phyloP scores from a whole-genome alignment of 2,329 filamentous ascomycete species.

The Monosporascus cannonballus region DNA sequence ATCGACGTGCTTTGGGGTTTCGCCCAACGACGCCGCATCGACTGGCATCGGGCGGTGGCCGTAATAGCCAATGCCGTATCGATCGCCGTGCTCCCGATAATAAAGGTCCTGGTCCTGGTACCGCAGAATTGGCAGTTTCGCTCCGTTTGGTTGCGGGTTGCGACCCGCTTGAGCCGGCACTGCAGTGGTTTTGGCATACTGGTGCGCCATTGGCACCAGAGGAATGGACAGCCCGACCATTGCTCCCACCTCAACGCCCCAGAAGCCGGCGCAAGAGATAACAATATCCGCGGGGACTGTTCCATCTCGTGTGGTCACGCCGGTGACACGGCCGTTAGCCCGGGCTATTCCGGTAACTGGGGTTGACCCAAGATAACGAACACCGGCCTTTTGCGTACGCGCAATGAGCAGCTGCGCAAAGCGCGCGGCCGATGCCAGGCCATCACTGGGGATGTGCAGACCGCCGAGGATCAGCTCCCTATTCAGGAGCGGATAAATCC shows the following conservation, averaged over 20 bases:
- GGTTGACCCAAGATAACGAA: conserved; percentile 50
- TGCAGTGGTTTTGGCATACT: conserved; percentile 56
- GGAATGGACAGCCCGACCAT: conserved; percentile 55
- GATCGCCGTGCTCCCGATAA: conserved; percentile 58
- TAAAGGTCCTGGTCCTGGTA: conserved; percentile 60
- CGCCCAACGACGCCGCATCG: conserved; percentile 45
- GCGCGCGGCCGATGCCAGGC: conserved; percentile 53
- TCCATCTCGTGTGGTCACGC: conserved; percentile 44
- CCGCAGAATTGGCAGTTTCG: conserved; percentile 51
- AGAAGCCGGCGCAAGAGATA: conserved; percentile 59
- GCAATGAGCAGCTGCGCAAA: conserved; percentile 56
- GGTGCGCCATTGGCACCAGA: conserved; percentile 54
- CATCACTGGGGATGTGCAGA: conserved; percentile 54
- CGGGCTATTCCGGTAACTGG: conserved; percentile 52
- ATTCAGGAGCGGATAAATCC: conserved; percentile 49
- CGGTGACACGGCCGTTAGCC: conserved; percentile 43
- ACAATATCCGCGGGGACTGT: conserved; percentile 53
- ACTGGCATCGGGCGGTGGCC: conserved; percentile 58
- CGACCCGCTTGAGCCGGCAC: conserved; percentile 34
- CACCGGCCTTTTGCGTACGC: conserved; percentile 50
- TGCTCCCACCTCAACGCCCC: conserved; percentile 58
- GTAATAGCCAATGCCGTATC: conserved; percentile 58
- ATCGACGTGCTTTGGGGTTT: conserved; percentile 46
- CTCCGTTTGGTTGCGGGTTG: conserved; percentile 36
- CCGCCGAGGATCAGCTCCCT: conserved; percentile 49